Percentiles rank a stretch among this genome's conserved stretches.
Conservation (phyloP, 2,329 filamentous ascomycete genomes). For the Trichoderma koningii region DNA sequence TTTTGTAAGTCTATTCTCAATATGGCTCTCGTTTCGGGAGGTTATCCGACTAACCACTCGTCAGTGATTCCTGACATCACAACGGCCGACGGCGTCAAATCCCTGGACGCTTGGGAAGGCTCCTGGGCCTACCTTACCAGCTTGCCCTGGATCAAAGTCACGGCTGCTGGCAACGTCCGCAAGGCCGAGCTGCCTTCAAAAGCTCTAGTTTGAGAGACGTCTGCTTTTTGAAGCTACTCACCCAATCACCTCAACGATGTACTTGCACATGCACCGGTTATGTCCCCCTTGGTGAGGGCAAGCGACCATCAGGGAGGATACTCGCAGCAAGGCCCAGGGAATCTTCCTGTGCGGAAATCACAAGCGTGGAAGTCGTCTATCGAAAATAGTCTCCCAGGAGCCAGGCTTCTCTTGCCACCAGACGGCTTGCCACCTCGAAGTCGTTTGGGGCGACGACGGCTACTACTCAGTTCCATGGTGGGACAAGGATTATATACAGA, state of each 20-base stretch:
- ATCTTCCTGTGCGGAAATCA: neutral
- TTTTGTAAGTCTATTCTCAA: conserved; percentile 62
- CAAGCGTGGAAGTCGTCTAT: neutral
- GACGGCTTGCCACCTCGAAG: too few relatives aligned
- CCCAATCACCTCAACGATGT: neutral
- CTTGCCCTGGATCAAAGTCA: conserved; percentile 75
- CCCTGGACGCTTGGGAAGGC: conserved; percentile 75
- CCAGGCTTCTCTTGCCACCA: too few relatives aligned
- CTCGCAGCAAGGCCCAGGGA: neutral
- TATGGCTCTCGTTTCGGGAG: neutral
- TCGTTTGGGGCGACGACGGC: too few relatives aligned
- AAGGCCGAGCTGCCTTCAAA: conserved; percentile 77
- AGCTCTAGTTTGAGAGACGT: conserved; percentile 34
- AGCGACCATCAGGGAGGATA: neutral
- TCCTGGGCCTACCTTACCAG: conserved; percentile 79
- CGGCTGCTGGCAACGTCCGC: conserved; percentile 63
- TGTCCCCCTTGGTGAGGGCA: neutral
- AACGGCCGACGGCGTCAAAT: conserved; percentile 63
- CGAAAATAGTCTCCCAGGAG: neutral
- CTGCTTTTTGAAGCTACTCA: neutral
- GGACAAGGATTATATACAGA: neutral
- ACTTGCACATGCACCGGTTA: neutral
- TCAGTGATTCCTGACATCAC: conserved; percentile 74
- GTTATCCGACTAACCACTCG: conserved; percentile 23
- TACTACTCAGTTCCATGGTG: too few relatives aligned